phyloP scores from a whole-genome alignment of 495 filamentous ascomycete species.

The Chaetomium cochliodes region DNA sequence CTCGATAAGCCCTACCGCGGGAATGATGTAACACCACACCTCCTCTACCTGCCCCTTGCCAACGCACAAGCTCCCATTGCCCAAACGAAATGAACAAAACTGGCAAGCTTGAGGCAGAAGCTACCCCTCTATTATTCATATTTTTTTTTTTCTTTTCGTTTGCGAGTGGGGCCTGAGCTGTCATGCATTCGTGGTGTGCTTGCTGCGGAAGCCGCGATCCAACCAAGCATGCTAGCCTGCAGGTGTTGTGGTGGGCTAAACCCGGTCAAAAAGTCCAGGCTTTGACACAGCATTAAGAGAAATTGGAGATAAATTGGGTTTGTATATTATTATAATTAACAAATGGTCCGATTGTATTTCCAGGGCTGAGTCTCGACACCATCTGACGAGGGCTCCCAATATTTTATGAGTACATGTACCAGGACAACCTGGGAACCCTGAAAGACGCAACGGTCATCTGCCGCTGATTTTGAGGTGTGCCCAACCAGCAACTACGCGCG shows the following conservation, averaged over 20 bases:
- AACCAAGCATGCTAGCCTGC: slow-evolving; percentile 22
- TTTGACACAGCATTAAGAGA: background rate
- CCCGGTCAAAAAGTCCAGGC: background rate
- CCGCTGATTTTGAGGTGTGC: background rate
- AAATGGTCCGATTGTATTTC: background rate
- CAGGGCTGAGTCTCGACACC: background rate
- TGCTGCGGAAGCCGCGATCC: slow-evolving; percentile 23
- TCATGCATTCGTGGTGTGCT: slow-evolving; percentile 21
- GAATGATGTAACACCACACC: slow-evolving; percentile 21
- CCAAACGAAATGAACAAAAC: slow-evolving; percentile 1
- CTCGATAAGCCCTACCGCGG: slow-evolving; percentile 22
- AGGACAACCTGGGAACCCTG: background rate
- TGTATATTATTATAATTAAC: background rate
- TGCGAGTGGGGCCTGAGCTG: slow-evolving; percentile 25
- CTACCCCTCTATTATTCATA: slow-evolving; percentile 17
- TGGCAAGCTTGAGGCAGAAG: background rate
- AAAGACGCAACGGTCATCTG: background rate
- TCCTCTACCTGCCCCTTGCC: slow-evolving; percentile 13
- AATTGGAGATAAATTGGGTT: slow-evolving; percentile 3
- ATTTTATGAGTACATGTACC: background rate
- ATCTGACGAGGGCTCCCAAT: background rate
- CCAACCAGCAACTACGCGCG: background rate
- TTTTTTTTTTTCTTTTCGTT: slow-evolving; percentile 7
- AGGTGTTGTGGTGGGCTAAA: slow-evolving; percentile 6
- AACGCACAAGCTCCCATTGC: slow-evolving; percentile 1